Percentiles rank a stretch among this genome's conserved stretches.
These are phyloP conservation scores for Mycena pura DNA, from an alignment of 768 basidiomycete genomes.

Conservation along the genomic window DNA sequence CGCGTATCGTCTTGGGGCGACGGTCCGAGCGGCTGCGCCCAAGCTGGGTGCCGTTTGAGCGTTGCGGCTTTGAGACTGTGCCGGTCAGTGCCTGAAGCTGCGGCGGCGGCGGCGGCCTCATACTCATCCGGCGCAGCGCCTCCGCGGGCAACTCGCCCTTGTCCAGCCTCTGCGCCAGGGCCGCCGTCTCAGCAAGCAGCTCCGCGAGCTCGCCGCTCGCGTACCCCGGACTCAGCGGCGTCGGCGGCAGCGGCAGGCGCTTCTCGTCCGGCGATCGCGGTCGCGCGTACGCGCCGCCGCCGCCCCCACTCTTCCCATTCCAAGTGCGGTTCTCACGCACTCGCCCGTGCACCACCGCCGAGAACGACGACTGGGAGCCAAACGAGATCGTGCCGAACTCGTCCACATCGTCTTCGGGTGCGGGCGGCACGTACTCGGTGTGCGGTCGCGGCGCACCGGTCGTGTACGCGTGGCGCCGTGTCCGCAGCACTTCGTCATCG, in stretches of 20 bases:
- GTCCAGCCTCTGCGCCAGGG: conserved; percentile 60
- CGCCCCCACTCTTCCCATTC: not conserved
- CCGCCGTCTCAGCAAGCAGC: conserved; percentile 63
- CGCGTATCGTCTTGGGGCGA: not conserved
- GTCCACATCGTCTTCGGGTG: conserved; percentile 16
- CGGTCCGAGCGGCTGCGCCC: conserved; percentile 24
- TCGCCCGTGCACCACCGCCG: conserved; percentile 65
- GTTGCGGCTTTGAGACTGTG: not conserved
- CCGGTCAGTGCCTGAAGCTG: not conserved
- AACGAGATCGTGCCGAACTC: conserved; percentile 37
- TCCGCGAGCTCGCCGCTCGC: conserved; percentile 54
- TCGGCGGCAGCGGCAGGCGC: conserved; percentile 40
- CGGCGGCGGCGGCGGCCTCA: conserved; percentile 1
- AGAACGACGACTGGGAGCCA: conserved; percentile 44
- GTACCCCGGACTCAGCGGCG: conserved; percentile 52
- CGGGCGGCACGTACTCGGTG: conserved; percentile 17
- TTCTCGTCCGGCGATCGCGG: conserved; percentile 23
- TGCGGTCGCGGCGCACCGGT: conserved; percentile 20
- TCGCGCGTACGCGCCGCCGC: not conserved
- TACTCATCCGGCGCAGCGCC: conserved; percentile 23
- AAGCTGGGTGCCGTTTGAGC: conserved; percentile 27
- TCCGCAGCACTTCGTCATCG: not conserved
- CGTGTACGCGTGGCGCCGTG: conserved; percentile 19
- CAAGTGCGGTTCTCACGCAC: conserved; percentile 47
- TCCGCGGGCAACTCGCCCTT: conserved; percentile 55